A percentile compares a stretch with the other conserved stretches of the same genome.
phyloP scores from a whole-genome alignment of 192 early-diverging fungal genomes.

The Coemansia sp. region DNA sequence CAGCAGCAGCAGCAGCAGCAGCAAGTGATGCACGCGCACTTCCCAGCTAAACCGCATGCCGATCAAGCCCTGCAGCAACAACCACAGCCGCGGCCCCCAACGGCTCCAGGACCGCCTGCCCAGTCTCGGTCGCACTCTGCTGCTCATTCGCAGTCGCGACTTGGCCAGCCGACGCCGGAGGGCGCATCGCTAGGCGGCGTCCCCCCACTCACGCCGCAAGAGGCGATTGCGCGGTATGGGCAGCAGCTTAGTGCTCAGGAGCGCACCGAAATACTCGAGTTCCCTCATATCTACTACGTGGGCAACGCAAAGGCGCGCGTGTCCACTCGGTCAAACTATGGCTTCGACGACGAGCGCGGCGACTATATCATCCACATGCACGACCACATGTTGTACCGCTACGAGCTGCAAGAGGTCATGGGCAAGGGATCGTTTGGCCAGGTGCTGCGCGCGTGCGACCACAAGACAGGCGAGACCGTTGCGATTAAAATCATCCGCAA shows the following conservation, averaged over 20 bases:
- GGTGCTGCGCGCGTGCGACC: constrained; percentile 92
- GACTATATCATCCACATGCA: constrained; percentile 86
- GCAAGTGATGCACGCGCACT: constrained; percentile 21
- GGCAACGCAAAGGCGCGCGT: constrained; percentile 71
- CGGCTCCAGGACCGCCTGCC: background rate
- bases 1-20: too few relatives aligned
- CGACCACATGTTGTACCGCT: constrained; percentile 93
- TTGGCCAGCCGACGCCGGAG: constrained; percentile 28
- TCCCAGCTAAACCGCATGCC: constrained; percentile 8
- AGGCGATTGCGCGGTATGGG: constrained; percentile 67
- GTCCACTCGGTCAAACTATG: constrained; percentile 26
- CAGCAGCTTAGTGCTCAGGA: constrained; percentile 84
- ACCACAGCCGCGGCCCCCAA: constrained; percentile 12
- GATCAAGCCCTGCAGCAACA: constrained; percentile 5
- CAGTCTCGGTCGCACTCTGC: constrained; percentile 26
- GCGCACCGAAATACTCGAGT: constrained; percentile 84
- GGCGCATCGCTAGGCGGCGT: constrained; percentile 24
- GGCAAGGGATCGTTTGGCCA: constrained; percentile 98
- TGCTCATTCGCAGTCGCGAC: constrained; percentile 22
- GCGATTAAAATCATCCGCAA: constrained; percentile 97
- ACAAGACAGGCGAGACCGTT: constrained; percentile 83
- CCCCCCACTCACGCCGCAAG: constrained; percentile 62
- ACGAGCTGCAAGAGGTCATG: constrained; percentile 88
- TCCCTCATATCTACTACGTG: constrained; percentile 85
- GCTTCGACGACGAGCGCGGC: constrained; percentile 92